These are phyloP conservation scores for Ehretia macrophylla DNA, from an alignment of 257 asterid genomes.

Conservation along the genomic window DNA sequence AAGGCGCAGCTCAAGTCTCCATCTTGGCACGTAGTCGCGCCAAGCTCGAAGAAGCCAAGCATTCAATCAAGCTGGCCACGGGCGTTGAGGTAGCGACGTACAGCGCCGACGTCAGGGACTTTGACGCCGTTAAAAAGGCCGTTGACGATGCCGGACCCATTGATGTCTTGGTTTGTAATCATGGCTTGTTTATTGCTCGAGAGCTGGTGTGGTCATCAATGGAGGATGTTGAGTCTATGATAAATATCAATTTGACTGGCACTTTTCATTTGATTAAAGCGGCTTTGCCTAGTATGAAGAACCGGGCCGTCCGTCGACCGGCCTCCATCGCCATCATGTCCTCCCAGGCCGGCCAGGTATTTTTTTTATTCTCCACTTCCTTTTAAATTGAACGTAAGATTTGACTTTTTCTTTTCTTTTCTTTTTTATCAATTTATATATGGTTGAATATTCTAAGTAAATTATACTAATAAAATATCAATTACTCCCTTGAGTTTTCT, in stretches of 20 bases:
- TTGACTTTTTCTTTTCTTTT: not conserved
- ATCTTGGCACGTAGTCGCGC: conserved; percentile 63
- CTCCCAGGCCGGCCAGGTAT: conserved; percentile 98
- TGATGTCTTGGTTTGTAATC: conserved; percentile 86
- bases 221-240: conserved; percentile 79
- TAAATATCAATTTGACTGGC: conserved; percentile 83
- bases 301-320: conserved; percentile 56
- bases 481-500: too few species aligned
- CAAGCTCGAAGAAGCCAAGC: conserved; percentile 78
- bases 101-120: conserved; percentile 91
- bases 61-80: conserved; percentile 68
- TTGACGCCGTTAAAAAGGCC: conserved; percentile 51
- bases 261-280: conserved; percentile 86
- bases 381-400: not conserved
- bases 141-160: conserved; percentile 68
- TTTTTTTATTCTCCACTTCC: not conserved
- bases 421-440: too few species aligned
- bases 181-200: conserved; percentile 74
- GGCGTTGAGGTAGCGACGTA: conserved; percentile 67
- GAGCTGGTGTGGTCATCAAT: conserved; percentile 65
- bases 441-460: not conserved
- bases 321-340: conserved; percentile 88
- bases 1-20: conserved; percentile 59
- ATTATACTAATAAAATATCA: too few species aligned
- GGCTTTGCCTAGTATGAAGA: conserved; percentile 85